Conservation (phyloP, 495 filamentous ascomycete genomes). For the Penicillium egyptiacum region DNA sequence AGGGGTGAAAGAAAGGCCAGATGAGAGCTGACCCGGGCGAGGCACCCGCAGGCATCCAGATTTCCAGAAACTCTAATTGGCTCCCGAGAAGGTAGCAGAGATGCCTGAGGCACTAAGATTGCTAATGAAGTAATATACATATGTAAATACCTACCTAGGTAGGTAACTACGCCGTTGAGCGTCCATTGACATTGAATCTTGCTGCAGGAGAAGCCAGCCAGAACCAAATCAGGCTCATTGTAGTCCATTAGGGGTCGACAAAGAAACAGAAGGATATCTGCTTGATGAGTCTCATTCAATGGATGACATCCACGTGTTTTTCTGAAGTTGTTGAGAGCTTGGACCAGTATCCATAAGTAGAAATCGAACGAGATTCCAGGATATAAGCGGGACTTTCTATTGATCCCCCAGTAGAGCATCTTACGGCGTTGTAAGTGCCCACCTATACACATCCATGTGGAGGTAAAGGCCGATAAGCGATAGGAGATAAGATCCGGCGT, state of each 20-base stretch:
- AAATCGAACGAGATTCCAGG: background rate
- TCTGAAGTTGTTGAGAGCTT: no score
- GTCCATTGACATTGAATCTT: background rate
- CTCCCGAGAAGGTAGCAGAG: background rate
- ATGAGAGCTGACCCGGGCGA: conserved; percentile 4
- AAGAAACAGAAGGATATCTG: background rate
- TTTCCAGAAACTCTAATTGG: conserved; percentile 24
- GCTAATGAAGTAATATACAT: background rate
- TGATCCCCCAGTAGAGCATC: background rate
- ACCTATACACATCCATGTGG: background rate
- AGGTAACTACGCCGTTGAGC: no score
- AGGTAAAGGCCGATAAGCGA: background rate
- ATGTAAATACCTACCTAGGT: no score
- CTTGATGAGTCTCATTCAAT: background rate
- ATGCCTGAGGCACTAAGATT: background rate
- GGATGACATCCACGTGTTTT: no score
- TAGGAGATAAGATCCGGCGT: background rate
- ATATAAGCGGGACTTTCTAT: background rate
- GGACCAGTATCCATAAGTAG: background rate
- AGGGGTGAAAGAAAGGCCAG: conserved; percentile 12
- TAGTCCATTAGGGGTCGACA: background rate
- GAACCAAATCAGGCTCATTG: background rate
- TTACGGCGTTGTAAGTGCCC: background rate
- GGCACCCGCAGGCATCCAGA: conserved; percentile 28
- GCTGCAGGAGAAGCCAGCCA: background rate